phyloP scores from a whole-genome alignment of 2,329 filamentous ascomycete species.

The Metarhizium brunneum region DNA sequence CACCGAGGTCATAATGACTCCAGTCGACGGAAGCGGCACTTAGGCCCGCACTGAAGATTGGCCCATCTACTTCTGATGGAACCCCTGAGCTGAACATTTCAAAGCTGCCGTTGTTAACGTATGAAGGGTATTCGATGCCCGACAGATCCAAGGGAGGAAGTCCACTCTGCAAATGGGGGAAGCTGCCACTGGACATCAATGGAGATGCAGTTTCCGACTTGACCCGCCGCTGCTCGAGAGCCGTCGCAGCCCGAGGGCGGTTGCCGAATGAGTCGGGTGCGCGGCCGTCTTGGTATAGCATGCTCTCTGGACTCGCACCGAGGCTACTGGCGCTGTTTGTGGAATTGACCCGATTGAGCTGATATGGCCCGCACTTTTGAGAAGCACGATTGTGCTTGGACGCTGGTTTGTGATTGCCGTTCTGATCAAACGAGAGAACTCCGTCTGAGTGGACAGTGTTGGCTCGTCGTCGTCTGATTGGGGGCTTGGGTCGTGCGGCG shows the following conservation, averaged over 20 bases:
- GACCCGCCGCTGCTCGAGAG: conserved; percentile 41
- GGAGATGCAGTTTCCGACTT: conserved; percentile 56
- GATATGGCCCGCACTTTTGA: conserved; percentile 54
- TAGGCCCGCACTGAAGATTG: conserved; percentile 53
- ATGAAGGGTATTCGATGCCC: conserved; percentile 41
- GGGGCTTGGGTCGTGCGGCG: conserved; percentile 29
- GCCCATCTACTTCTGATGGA: conserved; percentile 42
- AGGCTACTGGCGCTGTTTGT: conserved; percentile 43
- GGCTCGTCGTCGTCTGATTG: conserved; percentile 43
- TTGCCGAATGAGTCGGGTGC: conserved; percentile 22
- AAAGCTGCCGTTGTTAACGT: conserved; percentile 35
- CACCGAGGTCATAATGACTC: conserved; percentile 36
- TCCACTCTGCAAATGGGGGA: conserved; percentile 42
- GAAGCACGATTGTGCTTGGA: conserved; percentile 52
- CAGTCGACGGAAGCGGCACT: conserved; percentile 42
- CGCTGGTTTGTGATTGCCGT: conserved; percentile 54
- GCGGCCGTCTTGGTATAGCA: conserved; percentile 28
- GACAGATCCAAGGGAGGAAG: conserved; percentile 51
- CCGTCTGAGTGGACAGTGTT: conserved; percentile 55
- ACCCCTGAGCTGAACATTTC: conserved; percentile 42
- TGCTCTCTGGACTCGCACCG: conserved; percentile 31
- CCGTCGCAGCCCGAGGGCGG: conserved; percentile 26
- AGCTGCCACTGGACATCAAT: conserved; percentile 38
- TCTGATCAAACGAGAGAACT: conserved; percentile 49
- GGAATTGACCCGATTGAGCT: conserved; percentile 48